Evolutionary conservation across 2,329 filamentous ascomycete species (phyloP).

Genomic region (Penicillium sp.): DNA sequence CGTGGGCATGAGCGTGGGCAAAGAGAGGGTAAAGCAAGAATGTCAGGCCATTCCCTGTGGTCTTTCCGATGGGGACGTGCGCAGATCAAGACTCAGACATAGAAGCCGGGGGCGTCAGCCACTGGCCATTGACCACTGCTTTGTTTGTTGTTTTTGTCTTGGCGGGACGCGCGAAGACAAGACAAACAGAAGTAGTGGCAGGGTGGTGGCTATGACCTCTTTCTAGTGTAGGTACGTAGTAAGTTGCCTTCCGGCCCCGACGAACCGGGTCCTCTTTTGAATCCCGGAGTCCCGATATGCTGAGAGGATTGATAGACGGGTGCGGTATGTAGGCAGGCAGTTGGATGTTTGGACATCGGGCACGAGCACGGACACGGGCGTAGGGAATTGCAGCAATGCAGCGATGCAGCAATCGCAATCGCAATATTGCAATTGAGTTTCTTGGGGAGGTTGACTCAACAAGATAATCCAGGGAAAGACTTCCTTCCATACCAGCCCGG

Average conservation of each 20-base stretch:
- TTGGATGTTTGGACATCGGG: background rate
- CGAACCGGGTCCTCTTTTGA: constrained; percentile 3
- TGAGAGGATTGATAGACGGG: background rate
- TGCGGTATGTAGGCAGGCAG: background rate
- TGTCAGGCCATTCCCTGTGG: background rate
- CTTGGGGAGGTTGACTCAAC: background rate
- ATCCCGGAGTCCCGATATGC: background rate
- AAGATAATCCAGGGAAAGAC: background rate
- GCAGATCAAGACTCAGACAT: background rate
- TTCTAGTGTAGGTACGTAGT: background rate
- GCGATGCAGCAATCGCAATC: background rate
- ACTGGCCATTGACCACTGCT: constrained; percentile 1
- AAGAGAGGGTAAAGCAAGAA: background rate
- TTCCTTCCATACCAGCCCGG: constrained; percentile 1
- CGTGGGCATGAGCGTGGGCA: constrained; percentile 1
- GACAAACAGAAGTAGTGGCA: background rate
- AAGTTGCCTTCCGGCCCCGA: background rate
- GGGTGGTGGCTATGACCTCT: constrained; percentile 2
- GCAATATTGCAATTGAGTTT: background rate
- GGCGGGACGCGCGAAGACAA: background rate
- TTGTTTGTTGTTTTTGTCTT: constrained; percentile 4
- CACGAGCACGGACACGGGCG: background rate
- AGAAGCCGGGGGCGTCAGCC: background rate
- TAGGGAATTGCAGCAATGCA: background rate
- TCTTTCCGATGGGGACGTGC: background rate